Evolutionary conservation across 2,329 filamentous ascomycete species (phyloP).

Genomic region (Neurospora crassa): DNA sequence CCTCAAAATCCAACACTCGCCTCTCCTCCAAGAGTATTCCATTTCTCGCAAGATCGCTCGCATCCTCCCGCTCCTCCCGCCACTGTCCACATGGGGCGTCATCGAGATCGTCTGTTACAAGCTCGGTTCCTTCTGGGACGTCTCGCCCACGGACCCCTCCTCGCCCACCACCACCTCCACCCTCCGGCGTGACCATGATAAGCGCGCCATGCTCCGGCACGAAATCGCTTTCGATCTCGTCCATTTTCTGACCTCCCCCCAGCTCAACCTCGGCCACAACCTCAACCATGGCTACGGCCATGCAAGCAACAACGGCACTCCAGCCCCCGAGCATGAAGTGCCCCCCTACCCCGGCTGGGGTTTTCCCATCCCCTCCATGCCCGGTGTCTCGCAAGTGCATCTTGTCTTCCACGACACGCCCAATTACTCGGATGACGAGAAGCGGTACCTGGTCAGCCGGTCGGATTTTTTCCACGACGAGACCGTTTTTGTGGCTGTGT

Average conservation of each 20-base stretch:
- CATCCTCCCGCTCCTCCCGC: slow-evolving; percentile 7
- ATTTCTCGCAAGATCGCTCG: slow-evolving; percentile 5
- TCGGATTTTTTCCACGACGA: neutral
- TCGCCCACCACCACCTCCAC: slow-evolving; percentile 1
- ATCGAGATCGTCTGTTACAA: slow-evolving; percentile 9
- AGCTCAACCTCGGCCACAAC: neutral
- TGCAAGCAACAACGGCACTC: neutral
- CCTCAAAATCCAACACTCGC: slow-evolving; percentile 6
- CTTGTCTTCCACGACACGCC: neutral
- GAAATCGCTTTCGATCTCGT: slow-evolving; percentile 7
- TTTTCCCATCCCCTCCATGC: neutral
- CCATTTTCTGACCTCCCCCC: neutral
- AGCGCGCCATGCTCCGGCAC: slow-evolving; percentile 10
- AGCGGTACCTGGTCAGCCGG: neutral
- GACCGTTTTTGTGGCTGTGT: neutral
- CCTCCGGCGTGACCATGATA: neutral
- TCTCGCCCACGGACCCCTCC: slow-evolving; percentile 1
- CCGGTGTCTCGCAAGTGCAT: neutral
- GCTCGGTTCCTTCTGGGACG: slow-evolving; percentile 8
- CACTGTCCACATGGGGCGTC: slow-evolving; percentile 7
- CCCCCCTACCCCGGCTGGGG: neutral
- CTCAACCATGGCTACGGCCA: neutral
- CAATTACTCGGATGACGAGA: neutral
- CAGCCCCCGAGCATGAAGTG: neutral
- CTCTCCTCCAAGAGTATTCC: slow-evolving; percentile 6